Conservation (phyloP, 1,284 basidiomycete species). For the Phylloboletellus chloephorus region DNA sequence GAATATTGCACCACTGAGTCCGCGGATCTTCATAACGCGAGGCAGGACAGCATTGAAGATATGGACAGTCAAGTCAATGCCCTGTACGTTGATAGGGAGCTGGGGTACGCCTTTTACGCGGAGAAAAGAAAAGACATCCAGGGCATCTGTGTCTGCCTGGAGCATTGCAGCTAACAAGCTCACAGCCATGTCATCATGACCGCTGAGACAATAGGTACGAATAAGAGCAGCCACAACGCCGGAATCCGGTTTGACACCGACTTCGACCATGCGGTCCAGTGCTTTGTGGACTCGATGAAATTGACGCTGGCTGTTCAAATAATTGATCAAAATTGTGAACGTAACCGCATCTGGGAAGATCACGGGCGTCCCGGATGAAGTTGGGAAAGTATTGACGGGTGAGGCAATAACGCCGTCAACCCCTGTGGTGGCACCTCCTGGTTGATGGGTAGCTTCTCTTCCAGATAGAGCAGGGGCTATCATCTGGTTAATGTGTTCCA, state of each 20-base stretch:
- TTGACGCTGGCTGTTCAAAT: slow-evolving; percentile 44
- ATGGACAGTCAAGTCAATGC: slow-evolving; percentile 40
- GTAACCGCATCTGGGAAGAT: slow-evolving; percentile 51
- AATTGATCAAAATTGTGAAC: slow-evolving; percentile 59
- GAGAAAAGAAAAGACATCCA: slow-evolving; percentile 23
- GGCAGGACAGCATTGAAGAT: slow-evolving; percentile 57
- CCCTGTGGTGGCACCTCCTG: slow-evolving; percentile 33
- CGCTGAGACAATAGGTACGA: slow-evolving; percentile 47
- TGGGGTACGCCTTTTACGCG: slow-evolving; percentile 17
- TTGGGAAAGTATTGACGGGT: slow-evolving; percentile 5
- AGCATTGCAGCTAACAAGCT: slow-evolving; percentile 46
- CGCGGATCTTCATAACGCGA: slow-evolving; percentile 42
- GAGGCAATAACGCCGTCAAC: slow-evolving; percentile 28
- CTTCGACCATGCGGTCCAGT: slow-evolving; percentile 42
- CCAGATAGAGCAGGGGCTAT: slow-evolving; percentile 36
- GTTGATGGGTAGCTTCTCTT: slow-evolving; percentile 16
- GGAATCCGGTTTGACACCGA: slow-evolving; percentile 43
- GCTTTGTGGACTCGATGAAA: slow-evolving; percentile 43
- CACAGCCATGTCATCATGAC: slow-evolving; percentile 44
- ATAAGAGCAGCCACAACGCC: slow-evolving; percentile 49
- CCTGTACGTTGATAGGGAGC: slow-evolving; percentile 32
- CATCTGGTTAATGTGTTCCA: slow-evolving; percentile 48
- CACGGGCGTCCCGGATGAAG: slow-evolving; percentile 8
- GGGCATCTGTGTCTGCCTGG: slow-evolving; percentile 20
- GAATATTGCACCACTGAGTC: slow-evolving; percentile 41